Conservation (phyloP, 2,329 filamentous ascomycete genomes). For the Fusarium concolor region DNA sequence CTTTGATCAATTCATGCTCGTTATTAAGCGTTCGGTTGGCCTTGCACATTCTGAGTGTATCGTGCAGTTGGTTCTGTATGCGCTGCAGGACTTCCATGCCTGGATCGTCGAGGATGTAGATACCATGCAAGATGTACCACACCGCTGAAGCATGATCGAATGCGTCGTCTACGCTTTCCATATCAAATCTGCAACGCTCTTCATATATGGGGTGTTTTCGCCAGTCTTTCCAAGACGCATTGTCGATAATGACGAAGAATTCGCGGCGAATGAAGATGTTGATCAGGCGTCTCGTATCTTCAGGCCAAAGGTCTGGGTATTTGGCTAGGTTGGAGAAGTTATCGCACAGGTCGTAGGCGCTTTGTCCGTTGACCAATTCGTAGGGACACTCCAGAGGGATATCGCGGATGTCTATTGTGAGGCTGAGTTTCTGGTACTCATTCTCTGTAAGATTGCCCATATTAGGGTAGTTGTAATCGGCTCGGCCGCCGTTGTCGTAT, state of each 20-base stretch:
- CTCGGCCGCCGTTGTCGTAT: neutral
- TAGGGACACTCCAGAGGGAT: neutral
- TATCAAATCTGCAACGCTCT: neutral
- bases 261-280: neutral
- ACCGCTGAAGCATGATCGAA: neutral
- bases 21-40: neutral
- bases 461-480: neutral
- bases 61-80: neutral
- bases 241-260: neutral
- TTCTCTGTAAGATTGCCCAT: neutral
- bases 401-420: neutral
- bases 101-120: neutral
- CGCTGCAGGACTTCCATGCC: neutral
- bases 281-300: neutral
- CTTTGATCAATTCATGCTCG: neutral
- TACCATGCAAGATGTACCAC: neutral
- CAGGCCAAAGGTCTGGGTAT: neutral
- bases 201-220: neutral
- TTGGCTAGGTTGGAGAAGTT: neutral
- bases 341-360: neutral
- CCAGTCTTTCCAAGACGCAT: neutral
- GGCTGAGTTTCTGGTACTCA: neutral
- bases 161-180: neutral
- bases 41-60: neutral
- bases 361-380: neutral